These are phyloP conservation scores for Rhododendron griersonianum DNA, from an alignment of 148 eudicot species.

Conservation along the genomic window DNA sequence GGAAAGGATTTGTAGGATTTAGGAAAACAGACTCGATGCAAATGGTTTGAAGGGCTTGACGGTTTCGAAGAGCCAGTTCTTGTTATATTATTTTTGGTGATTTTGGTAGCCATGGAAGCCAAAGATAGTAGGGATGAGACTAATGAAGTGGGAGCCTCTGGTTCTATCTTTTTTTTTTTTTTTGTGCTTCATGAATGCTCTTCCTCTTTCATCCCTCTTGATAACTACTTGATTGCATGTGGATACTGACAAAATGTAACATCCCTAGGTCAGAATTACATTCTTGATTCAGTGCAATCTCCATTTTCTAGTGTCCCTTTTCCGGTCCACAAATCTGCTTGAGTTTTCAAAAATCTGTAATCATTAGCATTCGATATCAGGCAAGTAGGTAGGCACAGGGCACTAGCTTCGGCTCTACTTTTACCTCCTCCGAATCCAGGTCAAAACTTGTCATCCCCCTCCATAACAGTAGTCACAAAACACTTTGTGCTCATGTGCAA, in stretches of 20 bases:
- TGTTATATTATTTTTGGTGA: slow-evolving; percentile 1
- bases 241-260: slow-evolving; percentile 76
- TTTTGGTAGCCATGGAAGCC: background rate
- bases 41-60: too few species aligned
- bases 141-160: slow-evolving; percentile 31
- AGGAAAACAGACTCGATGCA: too few species aligned
- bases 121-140: slow-evolving; percentile 24
- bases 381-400: slow-evolving; percentile 50
- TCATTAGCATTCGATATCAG: slow-evolving; percentile 57
- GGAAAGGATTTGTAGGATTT: too few species aligned
- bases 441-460: slow-evolving; percentile 50
- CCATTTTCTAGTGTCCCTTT: slow-evolving; percentile 53
- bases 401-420: slow-evolving; percentile 92
- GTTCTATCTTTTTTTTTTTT: slow-evolving; percentile 29
- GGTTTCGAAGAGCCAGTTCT: background rate
- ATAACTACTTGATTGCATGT: slow-evolving; percentile 74
- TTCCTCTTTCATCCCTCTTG: slow-evolving; percentile 59
- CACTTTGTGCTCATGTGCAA: slow-evolving; percentile 72
- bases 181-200: slow-evolving; percentile 29
- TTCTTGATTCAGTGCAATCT: slow-evolving; percentile 64
- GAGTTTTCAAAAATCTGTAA: slow-evolving; percentile 44
- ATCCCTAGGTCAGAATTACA: slow-evolving; percentile 60
- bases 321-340: slow-evolving; percentile 60
- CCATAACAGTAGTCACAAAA: slow-evolving; percentile 70
- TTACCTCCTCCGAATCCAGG: slow-evolving; percentile 50